Conservation (phyloP, 176 grass and related monocot species). For the Paspalum notatum region DNA sequence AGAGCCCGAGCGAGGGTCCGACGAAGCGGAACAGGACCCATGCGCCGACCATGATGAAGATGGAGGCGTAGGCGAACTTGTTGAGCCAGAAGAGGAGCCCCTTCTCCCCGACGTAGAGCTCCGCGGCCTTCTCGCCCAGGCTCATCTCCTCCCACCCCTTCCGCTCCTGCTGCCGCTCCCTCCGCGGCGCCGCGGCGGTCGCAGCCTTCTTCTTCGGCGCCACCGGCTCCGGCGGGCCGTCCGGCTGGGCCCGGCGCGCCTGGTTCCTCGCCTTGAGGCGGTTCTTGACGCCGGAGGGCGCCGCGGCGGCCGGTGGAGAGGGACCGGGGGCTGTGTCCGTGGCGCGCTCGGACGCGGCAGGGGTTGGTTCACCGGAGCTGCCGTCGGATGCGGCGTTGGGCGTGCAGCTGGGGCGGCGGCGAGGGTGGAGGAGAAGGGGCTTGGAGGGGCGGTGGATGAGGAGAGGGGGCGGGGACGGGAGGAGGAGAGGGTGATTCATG, state of each 20-base stretch:
- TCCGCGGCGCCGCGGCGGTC: conserved; percentile 13
- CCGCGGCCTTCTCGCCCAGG: conserved; percentile 71
- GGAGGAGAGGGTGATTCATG: conserved; percentile 49
- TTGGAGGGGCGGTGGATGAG: conserved; percentile 42
- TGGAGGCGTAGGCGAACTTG: conserved; percentile 93
- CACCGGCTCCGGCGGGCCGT: conserved; percentile 35
- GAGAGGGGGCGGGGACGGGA: conserved; percentile 35
- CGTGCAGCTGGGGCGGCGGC: neutral
- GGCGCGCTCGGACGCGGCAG: conserved; percentile 26
- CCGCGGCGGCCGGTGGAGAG: neutral
- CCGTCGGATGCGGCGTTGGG: conserved; percentile 26
- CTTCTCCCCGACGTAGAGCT: conserved; percentile 91
- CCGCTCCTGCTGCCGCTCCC: conserved; percentile 34
- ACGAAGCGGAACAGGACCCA: conserved; percentile 98
- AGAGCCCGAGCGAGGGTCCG: conserved; percentile 69
- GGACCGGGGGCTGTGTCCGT: conserved; percentile 5
- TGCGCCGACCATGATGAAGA: conserved; percentile 74
- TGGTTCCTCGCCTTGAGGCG: conserved; percentile 57
- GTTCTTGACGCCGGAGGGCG: conserved; percentile 52
- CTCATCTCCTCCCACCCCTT: conserved; percentile 94
- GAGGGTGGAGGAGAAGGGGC: conserved; percentile 10
- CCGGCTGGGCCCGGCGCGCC: conserved; percentile 32
- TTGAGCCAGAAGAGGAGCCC: conserved; percentile 94
- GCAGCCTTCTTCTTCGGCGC: conserved; percentile 17
- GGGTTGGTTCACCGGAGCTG: conserved; percentile 32